phyloP scores from a whole-genome alignment of 176 grass and related monocot genomes.

The Neostapfia colusana region DNA sequence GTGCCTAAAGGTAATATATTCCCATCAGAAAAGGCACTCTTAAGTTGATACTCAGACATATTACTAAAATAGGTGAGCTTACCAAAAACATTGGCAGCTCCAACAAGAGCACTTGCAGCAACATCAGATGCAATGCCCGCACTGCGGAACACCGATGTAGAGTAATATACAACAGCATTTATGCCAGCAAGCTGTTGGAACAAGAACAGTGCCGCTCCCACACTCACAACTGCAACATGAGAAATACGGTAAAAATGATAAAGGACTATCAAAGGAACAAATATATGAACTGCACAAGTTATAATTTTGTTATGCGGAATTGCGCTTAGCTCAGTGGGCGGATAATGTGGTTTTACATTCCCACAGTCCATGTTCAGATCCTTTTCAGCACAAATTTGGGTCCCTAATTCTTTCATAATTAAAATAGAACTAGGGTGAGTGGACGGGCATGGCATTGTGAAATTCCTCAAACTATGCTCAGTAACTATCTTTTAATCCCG shows the following conservation, averaged over 20 bases:
- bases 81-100: slow-evolving; percentile 98
- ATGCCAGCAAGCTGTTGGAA: slow-evolving; percentile 98
- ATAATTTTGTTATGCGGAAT: background rate
- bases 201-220: slow-evolving; percentile 89
- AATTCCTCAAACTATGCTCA: background rate
- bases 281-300: slow-evolving; percentile 5
- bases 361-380: too few species aligned
- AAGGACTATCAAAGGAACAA: slow-evolving; percentile 7
- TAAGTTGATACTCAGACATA: slow-evolving; percentile 16
- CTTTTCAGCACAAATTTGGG: too few species aligned
- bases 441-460: too few species aligned
- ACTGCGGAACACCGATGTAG: slow-evolving; percentile 92
- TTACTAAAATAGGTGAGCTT: slow-evolving; percentile 33
- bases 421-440: too few species aligned
- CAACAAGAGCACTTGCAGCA: slow-evolving; percentile 98
- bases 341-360: too few species aligned
- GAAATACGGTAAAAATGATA: slow-evolving; percentile 3
- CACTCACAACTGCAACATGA: slow-evolving; percentile 76
- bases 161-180: slow-evolving; percentile 99
- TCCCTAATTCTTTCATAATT: too few species aligned
- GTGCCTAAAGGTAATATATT: slow-evolving; percentile 59
- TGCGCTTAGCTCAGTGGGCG: background rate
- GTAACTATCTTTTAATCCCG: background rate
- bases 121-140: slow-evolving; percentile 97
- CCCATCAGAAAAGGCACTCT: slow-evolving; percentile 27